These are phyloP conservation scores for Plasmodiophora brassicae DNA, from an alignment of 208 protist species.

Conservation along the genomic window DNA sequence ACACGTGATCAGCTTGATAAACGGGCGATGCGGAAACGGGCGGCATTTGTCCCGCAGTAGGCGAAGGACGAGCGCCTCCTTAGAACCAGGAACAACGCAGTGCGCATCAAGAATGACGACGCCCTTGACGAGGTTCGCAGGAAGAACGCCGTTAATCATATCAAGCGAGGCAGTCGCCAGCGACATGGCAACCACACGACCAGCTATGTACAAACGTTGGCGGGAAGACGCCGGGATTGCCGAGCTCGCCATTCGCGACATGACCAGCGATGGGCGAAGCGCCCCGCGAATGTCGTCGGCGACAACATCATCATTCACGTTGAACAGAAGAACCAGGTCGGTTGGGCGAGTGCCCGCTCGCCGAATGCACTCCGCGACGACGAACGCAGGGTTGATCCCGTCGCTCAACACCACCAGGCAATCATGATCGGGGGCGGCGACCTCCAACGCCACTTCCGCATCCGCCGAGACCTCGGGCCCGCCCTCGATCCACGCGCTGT, in stretches of 20 bases:
- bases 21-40: background rate
- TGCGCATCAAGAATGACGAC: background rate
- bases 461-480: background rate
- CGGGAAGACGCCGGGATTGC: background rate
- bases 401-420: background rate
- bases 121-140: background rate
- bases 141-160: conserved; percentile 1
- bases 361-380: background rate
- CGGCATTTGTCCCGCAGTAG: background rate
- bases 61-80: background rate
- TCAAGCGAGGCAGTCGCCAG: background rate
- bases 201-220: background rate
- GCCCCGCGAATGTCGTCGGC: background rate
- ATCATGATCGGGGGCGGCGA: background rate
- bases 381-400: background rate
- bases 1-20: background rate
- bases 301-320: background rate
- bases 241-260: background rate
- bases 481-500: no score
- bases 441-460: background rate
- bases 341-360: background rate
- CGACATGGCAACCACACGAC: background rate
- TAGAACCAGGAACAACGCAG: background rate
- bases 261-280: background rate
- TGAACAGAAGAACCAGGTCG: conserved; percentile 7